Evolutionary conservation across 208 protist genomes (phyloP).

Genomic region (Naegleria gruberi): DNA sequence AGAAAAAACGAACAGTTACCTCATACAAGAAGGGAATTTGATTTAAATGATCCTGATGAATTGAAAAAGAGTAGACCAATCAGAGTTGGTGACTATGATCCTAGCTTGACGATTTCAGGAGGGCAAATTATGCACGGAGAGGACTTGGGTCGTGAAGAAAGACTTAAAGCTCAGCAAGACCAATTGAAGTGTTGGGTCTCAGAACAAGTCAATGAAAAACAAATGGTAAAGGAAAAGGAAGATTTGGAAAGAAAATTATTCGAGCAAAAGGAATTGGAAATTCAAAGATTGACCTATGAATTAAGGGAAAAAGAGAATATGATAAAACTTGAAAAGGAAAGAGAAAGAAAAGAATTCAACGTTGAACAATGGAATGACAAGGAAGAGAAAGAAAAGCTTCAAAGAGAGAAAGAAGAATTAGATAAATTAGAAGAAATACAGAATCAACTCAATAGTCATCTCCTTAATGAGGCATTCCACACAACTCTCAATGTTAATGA

Average conservation of each 20-base stretch:
- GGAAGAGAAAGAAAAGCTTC: constrained; percentile 56
- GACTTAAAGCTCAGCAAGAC: constrained; percentile 58
- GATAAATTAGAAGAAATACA: constrained; percentile 74
- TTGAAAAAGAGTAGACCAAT: constrained; percentile 66
- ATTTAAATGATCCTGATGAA: constrained; percentile 72
- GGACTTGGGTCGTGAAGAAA: constrained; percentile 63
- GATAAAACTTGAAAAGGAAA: constrained; percentile 55
- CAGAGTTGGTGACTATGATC: constrained; percentile 73
- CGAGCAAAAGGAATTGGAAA: constrained; percentile 72
- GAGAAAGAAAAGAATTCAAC: constrained; percentile 72
- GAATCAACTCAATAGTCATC: constrained; percentile 67
- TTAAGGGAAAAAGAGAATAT: constrained; percentile 61
- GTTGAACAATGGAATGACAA: constrained; percentile 70
- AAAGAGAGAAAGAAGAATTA: constrained; percentile 62
- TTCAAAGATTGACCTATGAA: constrained; percentile 61
- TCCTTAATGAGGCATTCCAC: constrained; percentile 61
- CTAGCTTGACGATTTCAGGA: constrained; percentile 61
- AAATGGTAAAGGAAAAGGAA: constrained; percentile 80
- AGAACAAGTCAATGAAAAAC: constrained; percentile 74
- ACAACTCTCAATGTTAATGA: neutral
- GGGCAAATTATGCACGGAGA: constrained; percentile 81
- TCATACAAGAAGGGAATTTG: constrained; percentile 66
- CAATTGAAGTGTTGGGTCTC: constrained; percentile 69
- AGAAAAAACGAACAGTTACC: constrained; percentile 71
- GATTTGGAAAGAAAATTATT: constrained; percentile 61